These are phyloP conservation scores for Globisporangium cederbergense DNA, from an alignment of 352 stramenopile species.

Conservation along the genomic window DNA sequence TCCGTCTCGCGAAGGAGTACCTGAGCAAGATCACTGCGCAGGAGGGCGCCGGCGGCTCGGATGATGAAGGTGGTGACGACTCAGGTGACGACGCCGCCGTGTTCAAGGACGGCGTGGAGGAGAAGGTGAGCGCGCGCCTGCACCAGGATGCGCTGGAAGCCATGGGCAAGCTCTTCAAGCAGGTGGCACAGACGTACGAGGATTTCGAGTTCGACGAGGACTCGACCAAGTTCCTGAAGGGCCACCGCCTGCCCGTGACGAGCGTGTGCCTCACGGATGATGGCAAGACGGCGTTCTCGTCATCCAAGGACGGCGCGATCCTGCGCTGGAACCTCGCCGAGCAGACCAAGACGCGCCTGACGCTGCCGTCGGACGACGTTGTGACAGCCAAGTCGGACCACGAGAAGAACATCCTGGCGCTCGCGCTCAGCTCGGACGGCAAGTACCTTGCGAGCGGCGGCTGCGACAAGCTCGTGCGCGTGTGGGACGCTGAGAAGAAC, in stretches of 20 bases:
- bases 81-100: slow-evolving; percentile 33
- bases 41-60: slow-evolving; percentile 32
- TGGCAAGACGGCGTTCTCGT: slow-evolving; percentile 88
- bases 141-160: slow-evolving; percentile 82
- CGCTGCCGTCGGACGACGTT: slow-evolving; percentile 59
- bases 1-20: slow-evolving; percentile 88
- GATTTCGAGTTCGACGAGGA: slow-evolving; percentile 83
- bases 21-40: slow-evolving; percentile 80
- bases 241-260: slow-evolving; percentile 82
- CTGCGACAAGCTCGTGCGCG: slow-evolving; percentile 88
- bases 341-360: slow-evolving; percentile 69
- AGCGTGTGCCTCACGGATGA: slow-evolving; percentile 87
- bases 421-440: slow-evolving; percentile 89
- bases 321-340: slow-evolving; percentile 86
- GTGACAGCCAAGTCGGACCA: slow-evolving; percentile 69
- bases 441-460: slow-evolving; percentile 91
- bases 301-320: slow-evolving; percentile 91
- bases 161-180: slow-evolving; percentile 87
- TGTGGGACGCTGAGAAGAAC: slow-evolving; percentile 82
- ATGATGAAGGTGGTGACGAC: slow-evolving; percentile 42
- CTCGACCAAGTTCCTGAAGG: slow-evolving; percentile 74
- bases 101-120: slow-evolving; percentile 43
- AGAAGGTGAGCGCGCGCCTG: slow-evolving; percentile 72
- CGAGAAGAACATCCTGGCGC: slow-evolving; percentile 75
- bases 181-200: slow-evolving; percentile 70